phyloP scores from a whole-genome alignment of 495 filamentous ascomycete genomes.

The Pyrenopolyporus hunteri region DNA sequence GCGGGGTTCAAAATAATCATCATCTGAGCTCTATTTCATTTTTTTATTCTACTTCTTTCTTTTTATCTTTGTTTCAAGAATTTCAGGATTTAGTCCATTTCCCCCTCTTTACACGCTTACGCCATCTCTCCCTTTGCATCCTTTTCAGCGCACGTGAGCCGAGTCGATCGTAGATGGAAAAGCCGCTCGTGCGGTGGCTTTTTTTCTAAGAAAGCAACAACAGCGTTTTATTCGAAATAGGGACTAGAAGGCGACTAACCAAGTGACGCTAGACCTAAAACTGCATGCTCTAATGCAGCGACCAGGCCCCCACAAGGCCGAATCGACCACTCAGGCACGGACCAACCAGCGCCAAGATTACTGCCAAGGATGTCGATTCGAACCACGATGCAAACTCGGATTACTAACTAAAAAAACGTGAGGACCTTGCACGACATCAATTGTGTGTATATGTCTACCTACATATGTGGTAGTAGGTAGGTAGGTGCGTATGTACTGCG shows the following conservation, averaged over 20 bases:
- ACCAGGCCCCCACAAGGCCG: conserved; percentile 19
- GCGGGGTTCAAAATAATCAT: conserved; percentile 34
- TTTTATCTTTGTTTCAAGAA: background rate
- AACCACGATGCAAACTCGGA: conserved; percentile 35
- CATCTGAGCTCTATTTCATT: conserved; percentile 8
- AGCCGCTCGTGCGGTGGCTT: background rate
- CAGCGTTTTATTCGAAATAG: conserved; percentile 1
- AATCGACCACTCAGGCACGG: conserved; percentile 37
- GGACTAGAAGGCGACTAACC: conserved; percentile 7
- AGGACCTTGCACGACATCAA: conserved; percentile 35
- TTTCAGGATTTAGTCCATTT: conserved; percentile 7
- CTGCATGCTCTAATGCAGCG: conserved; percentile 29
- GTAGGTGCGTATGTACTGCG: background rate
- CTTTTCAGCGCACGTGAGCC: conserved; percentile 12
- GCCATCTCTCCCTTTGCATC: background rate
- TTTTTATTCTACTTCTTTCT: background rate
- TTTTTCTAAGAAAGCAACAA: conserved; percentile 10
- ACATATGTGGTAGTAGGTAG: background rate
- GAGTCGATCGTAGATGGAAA: conserved; percentile 2
- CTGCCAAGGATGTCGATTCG: conserved; percentile 39
- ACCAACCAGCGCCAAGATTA: conserved; percentile 38
- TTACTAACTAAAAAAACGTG: conserved; percentile 39
- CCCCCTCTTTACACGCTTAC: background rate
- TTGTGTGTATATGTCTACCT: conserved; percentile 8
- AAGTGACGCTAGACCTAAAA: conserved; percentile 31